phyloP scores from a whole-genome alignment of 106 monocot genomes.

The Xerophyta viscosa region DNA sequence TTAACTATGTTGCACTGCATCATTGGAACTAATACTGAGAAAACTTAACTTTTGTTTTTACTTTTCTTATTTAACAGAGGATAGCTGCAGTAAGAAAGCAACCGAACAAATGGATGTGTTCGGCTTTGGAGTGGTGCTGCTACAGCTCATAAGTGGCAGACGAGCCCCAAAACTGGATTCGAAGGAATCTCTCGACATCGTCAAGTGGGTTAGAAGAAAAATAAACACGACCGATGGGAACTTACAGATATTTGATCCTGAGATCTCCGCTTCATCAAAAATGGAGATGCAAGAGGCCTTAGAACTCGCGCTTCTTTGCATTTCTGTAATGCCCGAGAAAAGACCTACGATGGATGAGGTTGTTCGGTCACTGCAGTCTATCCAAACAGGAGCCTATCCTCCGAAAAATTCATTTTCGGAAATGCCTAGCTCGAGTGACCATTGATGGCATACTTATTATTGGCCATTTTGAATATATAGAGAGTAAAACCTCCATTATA shows the following conservation, averaged over 20 bases:
- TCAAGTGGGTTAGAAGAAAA: constrained; percentile 61
- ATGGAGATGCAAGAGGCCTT: constrained; percentile 34
- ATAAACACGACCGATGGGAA: constrained; percentile 40
- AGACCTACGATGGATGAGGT: constrained; percentile 56
- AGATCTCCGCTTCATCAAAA: constrained; percentile 19
- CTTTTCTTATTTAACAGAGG: constrained; percentile 21
- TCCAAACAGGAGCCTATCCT: constrained; percentile 7
- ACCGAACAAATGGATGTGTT: constrained; percentile 66
- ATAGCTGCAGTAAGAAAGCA: constrained; percentile 34
- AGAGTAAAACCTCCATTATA: too few species aligned
- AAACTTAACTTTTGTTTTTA: background rate
- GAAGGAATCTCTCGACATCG: constrained; percentile 39
- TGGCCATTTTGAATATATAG: too few species aligned
- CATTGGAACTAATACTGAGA: background rate
- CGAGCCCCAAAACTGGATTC: constrained; percentile 40
- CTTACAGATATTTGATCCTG: constrained; percentile 34
- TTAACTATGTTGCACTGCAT: too few species aligned
- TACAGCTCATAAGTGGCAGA: constrained; percentile 62
- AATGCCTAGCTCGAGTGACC: too few species aligned
- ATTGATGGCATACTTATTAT: too few species aligned
- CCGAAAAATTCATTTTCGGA: too few species aligned
- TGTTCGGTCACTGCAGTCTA: constrained; percentile 32
- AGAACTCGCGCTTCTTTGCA: constrained; percentile 60
- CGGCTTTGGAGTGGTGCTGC: constrained; percentile 59
- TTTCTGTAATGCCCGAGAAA: constrained; percentile 52